A percentile compares a stretch with the other conserved stretches of the same genome.
These are phyloP conservation scores for Knufia petricola DNA, from an alignment of 2,329 filamentous ascomycete genomes.

Conservation along the genomic window DNA sequence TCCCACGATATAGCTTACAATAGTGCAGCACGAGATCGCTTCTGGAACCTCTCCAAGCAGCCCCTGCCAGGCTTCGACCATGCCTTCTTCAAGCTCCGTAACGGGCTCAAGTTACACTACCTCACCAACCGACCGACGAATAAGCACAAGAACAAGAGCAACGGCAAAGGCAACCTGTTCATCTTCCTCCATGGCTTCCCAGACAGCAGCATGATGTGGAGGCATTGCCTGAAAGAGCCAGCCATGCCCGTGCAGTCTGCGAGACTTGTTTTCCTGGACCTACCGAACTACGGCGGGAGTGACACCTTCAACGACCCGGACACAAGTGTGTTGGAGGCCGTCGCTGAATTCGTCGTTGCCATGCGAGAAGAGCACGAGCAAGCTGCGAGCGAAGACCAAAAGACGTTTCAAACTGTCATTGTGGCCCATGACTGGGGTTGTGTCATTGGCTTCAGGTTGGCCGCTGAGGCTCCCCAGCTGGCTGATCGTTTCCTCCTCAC, in stretches of 20 bases:
- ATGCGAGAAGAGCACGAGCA: constrained; percentile 40
- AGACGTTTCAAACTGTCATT: constrained; percentile 32
- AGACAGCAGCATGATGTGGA: constrained; percentile 49
- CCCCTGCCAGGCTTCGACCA: constrained; percentile 37
- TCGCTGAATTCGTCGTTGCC: constrained; percentile 44
- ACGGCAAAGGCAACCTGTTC: constrained; percentile 28
- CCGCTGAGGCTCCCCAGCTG: constrained; percentile 47
- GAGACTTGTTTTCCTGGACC: constrained; percentile 45
- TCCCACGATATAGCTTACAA: constrained; percentile 5
- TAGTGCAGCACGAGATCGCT: constrained; percentile 38
- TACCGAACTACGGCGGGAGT: constrained; percentile 51
- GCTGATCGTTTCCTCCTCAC: constrained; percentile 47
- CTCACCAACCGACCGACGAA: constrained; percentile 32
- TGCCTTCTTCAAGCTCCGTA: constrained; percentile 41
- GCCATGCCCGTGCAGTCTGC: constrained; percentile 31
- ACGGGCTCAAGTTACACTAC: constrained; percentile 47
- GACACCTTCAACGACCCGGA: constrained; percentile 43
- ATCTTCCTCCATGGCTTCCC: constrained; percentile 53
- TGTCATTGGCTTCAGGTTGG: constrained; percentile 44
- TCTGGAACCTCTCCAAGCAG: constrained; percentile 44
- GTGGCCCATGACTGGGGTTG: constrained; percentile 49
- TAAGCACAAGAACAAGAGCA: constrained; percentile 3
- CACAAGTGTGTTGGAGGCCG: constrained; percentile 42
- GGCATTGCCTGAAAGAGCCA: constrained; percentile 36
- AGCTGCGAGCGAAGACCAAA: constrained; percentile 31